Base-by-base conservation (phyloP, 2,329 filamentous ascomycete genomes). In the Zymoseptoria pseudotritici region DNA sequence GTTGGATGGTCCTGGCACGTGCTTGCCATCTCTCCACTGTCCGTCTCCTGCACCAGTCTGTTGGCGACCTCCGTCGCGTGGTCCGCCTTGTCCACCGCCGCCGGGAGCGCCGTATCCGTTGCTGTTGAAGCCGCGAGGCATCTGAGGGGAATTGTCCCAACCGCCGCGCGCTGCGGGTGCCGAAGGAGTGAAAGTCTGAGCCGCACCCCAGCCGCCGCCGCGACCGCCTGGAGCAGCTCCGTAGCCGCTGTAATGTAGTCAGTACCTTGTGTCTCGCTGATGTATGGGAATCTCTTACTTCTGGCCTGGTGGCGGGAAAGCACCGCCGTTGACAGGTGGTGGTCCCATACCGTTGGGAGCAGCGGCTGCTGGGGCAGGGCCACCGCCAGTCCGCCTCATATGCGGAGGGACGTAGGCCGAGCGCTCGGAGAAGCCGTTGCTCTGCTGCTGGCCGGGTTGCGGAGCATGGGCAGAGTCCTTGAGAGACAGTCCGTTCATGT, bases 21-120 rank as follows among this genome's bases (percentile, higher is more conserved):
- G 94, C 83, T 97, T 96, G 77, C 94, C 94, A 68, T 97, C 93
- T 72, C 87, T 86, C 94, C 94, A 99, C 80, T 91, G 87, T 72
- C 94, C 94, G 73, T 97, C 94, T 71, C 94, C 94, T 74, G 91
- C 95, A 71, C 92, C 91, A 71, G 89, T 86, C 70, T 86, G 82
- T 72, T 82, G 69, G 67, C 81, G 79, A 65, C 78, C 79, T 61
- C 78, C 77, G 11, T 53, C 52, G 22, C 52, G 52, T 53, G 52
- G 52, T 63, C 80, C 78, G 61, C 82, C 81, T 63, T 80, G 80
- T 63, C 57, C 49, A 31, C 61, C 56, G 60, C 72, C 72, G 65
- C 77, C 75, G 61, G 79, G 77, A 71, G 79, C 80, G 63, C 83
- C 83, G 70, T 88, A 88, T 60, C 79, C 83, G 73, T 83, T 85